Evolutionary conservation across 495 filamentous ascomycete genomes (phyloP).

Genomic region (Tuber aestivum): DNA sequence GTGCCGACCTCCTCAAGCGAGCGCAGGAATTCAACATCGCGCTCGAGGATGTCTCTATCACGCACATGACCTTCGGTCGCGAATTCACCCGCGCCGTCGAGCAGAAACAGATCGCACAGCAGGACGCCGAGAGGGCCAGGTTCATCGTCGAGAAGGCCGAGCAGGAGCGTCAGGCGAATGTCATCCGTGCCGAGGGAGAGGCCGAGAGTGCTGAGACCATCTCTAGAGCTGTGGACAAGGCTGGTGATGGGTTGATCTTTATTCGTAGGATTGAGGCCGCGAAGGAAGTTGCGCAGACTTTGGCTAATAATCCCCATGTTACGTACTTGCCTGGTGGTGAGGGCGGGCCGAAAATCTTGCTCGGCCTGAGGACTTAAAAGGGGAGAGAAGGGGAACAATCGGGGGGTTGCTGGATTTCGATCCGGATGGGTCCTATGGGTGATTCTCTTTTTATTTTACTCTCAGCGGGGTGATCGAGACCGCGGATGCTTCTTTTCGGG

Average conservation of each 20-base stretch:
- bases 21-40: constrained; percentile 99
- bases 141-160: constrained; percentile 99
- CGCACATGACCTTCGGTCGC: constrained; percentile 99
- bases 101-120: constrained; percentile 99
- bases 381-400: constrained; percentile 13
- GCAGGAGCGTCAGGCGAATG: constrained; percentile 97
- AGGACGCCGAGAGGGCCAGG: constrained; percentile 91
- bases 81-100: constrained; percentile 98
- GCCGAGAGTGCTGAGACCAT: constrained; percentile 95
- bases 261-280: constrained; percentile 96
- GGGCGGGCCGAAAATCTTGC: constrained; percentile 41
- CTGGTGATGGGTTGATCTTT: constrained; percentile 85
- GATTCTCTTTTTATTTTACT: neutral
- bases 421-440: neutral
- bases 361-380: constrained; percentile 37
- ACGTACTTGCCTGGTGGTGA: constrained; percentile 81
- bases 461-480: neutral
- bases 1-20: constrained; percentile 85
- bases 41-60: constrained; percentile 98
- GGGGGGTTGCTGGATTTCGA: neutral
- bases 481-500: neutral
- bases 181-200: constrained; percentile 95
- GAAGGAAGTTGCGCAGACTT: constrained; percentile 87
- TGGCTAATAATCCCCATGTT: constrained; percentile 88
- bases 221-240: constrained; percentile 82